Base-by-base conservation (phyloP, 495 filamentous ascomycete genomes). In the Talaromyces proteolyticus region DNA sequence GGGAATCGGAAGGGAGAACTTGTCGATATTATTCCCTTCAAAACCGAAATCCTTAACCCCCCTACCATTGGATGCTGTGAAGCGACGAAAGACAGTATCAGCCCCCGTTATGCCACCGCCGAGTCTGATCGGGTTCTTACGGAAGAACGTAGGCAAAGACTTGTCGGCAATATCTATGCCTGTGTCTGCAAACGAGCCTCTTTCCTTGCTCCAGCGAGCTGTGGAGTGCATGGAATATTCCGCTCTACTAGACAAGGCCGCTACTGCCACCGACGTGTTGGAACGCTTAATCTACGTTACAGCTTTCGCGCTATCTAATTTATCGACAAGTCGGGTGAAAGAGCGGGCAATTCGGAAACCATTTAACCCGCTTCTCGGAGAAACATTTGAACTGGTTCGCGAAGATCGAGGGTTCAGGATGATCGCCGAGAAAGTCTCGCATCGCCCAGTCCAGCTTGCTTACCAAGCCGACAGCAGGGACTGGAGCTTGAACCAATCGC, bases 61-160 rank as follows among this genome's bases (percentile, higher is more conserved):
- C 4, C 75, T 98, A 14, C 93, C 93, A 6, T 70, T 92, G 25
- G 68, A 81, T 18, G 54, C 68, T 0, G 74, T 92, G 5, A 64
- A 74, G 37, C 79, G 93, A n/a, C 81, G 93, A 46, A 73, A 68
- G 16, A 85, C 82, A 2, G 80, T 98, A 12, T 72, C 79, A 0
- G 74, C 85, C 1, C 79, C 90, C 3, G 91, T 80, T 20, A 80
- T 89, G 22, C 61, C 80, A 34, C 92, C 94, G 0, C 93, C 93
- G 0, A 95, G 89, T 66, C 70, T 98, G 24, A 93, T 98, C 50
- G 86, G 88, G 1, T 95, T 96, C 63, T 73, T 97, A 8, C 88
- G 94, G 59, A 98, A 96, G 63, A 98, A 98, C 55, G 93, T 96
- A 11, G 93, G 93, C 56, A 97, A 97, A 69, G 93, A 98, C 64